phyloP scores from a whole-genome alignment of 1,139 yeast genomes.

The Hyphopichia burtonii region DNA sequence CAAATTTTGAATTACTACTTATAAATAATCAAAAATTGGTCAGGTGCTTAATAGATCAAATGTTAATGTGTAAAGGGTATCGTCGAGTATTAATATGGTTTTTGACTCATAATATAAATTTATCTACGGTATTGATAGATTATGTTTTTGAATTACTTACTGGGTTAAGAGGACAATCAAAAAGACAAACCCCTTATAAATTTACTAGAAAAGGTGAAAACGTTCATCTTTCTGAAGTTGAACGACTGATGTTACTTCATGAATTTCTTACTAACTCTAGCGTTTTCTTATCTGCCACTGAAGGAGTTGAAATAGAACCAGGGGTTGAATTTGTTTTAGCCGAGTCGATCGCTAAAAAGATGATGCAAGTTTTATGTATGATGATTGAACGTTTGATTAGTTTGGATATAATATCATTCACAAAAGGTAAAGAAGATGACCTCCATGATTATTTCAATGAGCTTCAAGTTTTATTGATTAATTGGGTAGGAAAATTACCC shows the following conservation, averaged over 20 bases:
- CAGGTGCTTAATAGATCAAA: conserved; percentile 60
- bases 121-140: conserved; percentile 49
- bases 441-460: conserved; percentile 53
- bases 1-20: conserved; percentile 38
- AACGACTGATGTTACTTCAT: conserved; percentile 64
- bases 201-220: conserved; percentile 56
- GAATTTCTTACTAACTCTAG: conserved; percentile 61
- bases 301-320: conserved; percentile 35
- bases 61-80: conserved; percentile 63
- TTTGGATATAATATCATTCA: conserved; percentile 43
- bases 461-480: conserved; percentile 55
- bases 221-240: conserved; percentile 52
- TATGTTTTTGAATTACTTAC: conserved; percentile 60
- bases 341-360: conserved; percentile 46
- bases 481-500: conserved; percentile 56
- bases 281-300: conserved; percentile 44
- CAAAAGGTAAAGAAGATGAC: conserved; percentile 16
- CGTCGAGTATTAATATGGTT: conserved; percentile 67
- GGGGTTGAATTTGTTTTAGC: conserved; percentile 35
- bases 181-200: conserved; percentile 25
- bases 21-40: conserved; percentile 43
- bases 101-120: conserved; percentile 57
- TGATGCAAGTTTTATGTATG: conserved; percentile 55
- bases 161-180: conserved; percentile 49
- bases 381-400: conserved; percentile 54